A percentile compares a stretch with the other conserved stretches of the same genome.
Evolutionary conservation across 2,329 filamentous ascomycete species (phyloP).

Genomic region (Biscogniauxia mediterranea): DNA sequence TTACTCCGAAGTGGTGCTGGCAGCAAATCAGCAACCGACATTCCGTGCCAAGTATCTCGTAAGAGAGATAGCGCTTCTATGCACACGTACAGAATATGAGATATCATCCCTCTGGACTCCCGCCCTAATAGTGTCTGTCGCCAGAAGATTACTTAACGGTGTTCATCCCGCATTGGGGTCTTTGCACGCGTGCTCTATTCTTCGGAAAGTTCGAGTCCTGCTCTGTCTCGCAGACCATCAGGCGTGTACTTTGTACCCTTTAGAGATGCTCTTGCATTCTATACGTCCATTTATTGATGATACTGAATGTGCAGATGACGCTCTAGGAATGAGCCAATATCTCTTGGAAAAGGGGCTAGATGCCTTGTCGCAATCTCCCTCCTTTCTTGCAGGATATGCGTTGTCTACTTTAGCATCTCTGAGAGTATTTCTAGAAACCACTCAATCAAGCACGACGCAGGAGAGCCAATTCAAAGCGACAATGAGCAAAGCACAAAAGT

Average conservation of each 20-base stretch:
- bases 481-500: conserved; percentile 70
- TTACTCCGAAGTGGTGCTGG: conserved; percentile 63
- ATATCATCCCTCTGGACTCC: conserved; percentile 70
- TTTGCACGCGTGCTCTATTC: conserved; percentile 79
- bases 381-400: conserved; percentile 78
- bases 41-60: conserved; percentile 78
- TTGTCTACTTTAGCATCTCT: conserved; percentile 79
- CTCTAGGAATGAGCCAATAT: conserved; percentile 82
- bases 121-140: conserved; percentile 68
- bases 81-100: conserved; percentile 66
- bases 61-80: conserved; percentile 75
- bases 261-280: conserved; percentile 87
- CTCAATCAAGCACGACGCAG: conserved; percentile 77
- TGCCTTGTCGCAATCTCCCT: conserved; percentile 64
- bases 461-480: conserved; percentile 79
- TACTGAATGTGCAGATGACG: conserved; percentile 85
- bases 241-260: conserved; percentile 74
- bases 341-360: conserved; percentile 66
- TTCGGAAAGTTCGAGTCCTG: conserved; percentile 81
- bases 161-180: conserved; percentile 83
- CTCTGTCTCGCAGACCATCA: conserved; percentile 73
- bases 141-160: conserved; percentile 74
- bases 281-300: conserved; percentile 77
- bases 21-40: conserved; percentile 79
- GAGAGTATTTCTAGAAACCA: conserved; percentile 70